Evolutionary conservation across 139 green algal genomes (phyloP).

Genomic region (Chlorella sorokiniana): DNA sequence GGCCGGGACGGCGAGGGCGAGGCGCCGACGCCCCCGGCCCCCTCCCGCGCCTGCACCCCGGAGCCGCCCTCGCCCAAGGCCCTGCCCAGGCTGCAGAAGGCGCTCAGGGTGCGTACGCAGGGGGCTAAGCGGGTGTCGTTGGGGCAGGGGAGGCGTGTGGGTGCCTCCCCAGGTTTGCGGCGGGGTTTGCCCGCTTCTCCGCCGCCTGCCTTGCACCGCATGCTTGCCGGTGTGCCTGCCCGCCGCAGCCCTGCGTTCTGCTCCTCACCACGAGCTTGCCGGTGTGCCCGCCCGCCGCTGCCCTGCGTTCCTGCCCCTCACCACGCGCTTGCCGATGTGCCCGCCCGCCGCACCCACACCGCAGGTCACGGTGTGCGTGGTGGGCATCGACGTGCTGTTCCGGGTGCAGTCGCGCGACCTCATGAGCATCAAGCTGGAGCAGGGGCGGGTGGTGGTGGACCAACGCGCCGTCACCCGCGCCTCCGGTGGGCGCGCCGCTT

Average conservation of each 20-base stretch:
- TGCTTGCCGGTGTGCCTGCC: too few relatives aligned
- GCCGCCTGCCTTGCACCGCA: too few relatives aligned
- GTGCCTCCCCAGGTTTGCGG: too few relatives aligned
- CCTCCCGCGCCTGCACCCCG: too few relatives aligned
- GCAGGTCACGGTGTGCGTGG: slow-evolving; percentile 46
- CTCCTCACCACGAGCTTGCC: too few relatives aligned
- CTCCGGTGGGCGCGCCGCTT: slow-evolving; percentile 4
- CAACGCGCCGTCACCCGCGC: slow-evolving; percentile 19
- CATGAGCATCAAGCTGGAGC: slow-evolving; percentile 56
- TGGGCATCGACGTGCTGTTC: slow-evolving; percentile 54
- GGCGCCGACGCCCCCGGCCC: background rate
- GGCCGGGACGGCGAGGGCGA: background rate
- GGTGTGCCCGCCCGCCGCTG: too few relatives aligned
- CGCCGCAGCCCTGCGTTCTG: too few relatives aligned
- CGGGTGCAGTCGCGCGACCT: slow-evolving; percentile 56
- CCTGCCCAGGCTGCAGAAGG: slow-evolving; percentile 21
- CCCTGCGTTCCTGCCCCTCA: too few relatives aligned
- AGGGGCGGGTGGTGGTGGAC: slow-evolving; percentile 30
- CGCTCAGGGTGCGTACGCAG: slow-evolving; percentile 36
- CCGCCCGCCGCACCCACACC: background rate
- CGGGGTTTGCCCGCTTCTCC: too few relatives aligned
- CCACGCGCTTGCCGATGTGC: too few relatives aligned
- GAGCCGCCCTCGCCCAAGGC: background rate
- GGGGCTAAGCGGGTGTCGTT: too few relatives aligned
- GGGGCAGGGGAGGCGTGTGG: background rate